Percentiles rank a stretch among this genome's conserved stretches.
Evolutionary conservation across 495 filamentous ascomycete species (phyloP).

Genomic region (Neurospora sublineolata): DNA sequence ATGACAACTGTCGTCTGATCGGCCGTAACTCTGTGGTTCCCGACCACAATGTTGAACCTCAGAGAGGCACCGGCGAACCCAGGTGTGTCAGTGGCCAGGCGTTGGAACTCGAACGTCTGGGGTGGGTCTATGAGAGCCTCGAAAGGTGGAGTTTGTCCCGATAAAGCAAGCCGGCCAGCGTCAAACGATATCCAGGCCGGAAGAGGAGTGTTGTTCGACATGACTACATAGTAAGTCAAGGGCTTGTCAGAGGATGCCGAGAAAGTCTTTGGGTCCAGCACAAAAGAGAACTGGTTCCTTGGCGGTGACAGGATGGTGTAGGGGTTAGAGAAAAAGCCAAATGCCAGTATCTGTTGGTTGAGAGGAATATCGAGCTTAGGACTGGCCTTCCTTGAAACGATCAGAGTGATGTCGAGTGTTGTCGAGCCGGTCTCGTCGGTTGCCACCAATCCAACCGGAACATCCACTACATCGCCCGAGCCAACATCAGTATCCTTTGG

Average conservation of each 20-base stretch:
- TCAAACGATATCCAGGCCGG: conserved; percentile 84
- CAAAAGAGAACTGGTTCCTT: conserved; percentile 26
- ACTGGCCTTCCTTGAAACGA: conserved; percentile 42
- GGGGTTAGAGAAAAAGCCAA: conserved; percentile 31
- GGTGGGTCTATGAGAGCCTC: conserved; percentile 52
- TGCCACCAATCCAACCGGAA: conserved; percentile 48
- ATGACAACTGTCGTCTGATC: conserved; percentile 44
- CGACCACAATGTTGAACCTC: conserved; percentile 58
- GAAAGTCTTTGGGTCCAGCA: conserved; percentile 30
- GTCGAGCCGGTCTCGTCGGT: conserved; percentile 47
- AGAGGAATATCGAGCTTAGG: conserved; percentile 26
- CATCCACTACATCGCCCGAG: conserved; percentile 28
- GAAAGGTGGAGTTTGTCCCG: conserved; percentile 56
- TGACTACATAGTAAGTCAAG: conserved; percentile 63
- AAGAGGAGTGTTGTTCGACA: conserved; percentile 64
- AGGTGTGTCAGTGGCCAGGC: conserved; percentile 70
- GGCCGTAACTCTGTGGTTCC: conserved; percentile 55
- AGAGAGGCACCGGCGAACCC: conserved; percentile 61
- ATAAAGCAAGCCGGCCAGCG: conserved; percentile 49
- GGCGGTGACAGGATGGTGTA: conserved; percentile 27
- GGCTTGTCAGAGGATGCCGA: conserved; percentile 10
- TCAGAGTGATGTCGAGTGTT: conserved; percentile 47
- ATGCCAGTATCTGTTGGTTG: conserved; percentile 24
- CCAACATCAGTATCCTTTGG: conserved; percentile 47
- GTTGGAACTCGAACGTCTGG: conserved; percentile 57